These are phyloP conservation scores for Aspergillus diversus DNA, from an alignment of 495 filamentous ascomycete species.

Conservation along the genomic window DNA sequence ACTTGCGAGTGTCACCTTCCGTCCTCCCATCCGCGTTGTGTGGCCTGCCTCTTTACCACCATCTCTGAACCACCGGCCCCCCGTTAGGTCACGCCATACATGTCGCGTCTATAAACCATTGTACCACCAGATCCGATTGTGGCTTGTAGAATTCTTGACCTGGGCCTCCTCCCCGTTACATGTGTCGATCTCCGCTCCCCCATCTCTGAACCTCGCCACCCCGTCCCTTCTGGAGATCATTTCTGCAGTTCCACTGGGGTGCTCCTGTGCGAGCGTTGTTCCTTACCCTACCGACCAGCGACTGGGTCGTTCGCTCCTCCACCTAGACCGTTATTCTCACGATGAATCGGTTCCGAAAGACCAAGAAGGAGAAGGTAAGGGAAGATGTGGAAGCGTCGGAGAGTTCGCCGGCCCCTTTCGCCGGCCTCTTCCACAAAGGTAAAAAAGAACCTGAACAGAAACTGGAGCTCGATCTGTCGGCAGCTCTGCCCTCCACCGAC, in stretches of 20 bases:
- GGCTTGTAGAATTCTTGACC: slow-evolving; percentile 19
- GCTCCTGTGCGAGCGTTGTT: background rate
- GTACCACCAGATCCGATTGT: slow-evolving; percentile 15
- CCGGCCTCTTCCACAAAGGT: slow-evolving; percentile 29
- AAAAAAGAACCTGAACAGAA: slow-evolving; percentile 60
- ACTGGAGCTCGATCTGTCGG: slow-evolving; percentile 69
- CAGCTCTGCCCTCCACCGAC: slow-evolving; percentile 77
- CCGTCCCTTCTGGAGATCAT: slow-evolving; percentile 2
- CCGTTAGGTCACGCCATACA: slow-evolving; percentile 16
- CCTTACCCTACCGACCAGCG: slow-evolving; percentile 2
- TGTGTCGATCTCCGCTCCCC: slow-evolving; percentile 1
- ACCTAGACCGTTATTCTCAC: slow-evolving; percentile 14
- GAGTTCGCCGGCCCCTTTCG: slow-evolving; percentile 29
- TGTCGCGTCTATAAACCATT: slow-evolving; percentile 4
- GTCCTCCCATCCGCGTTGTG: background rate
- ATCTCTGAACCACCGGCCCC: background rate
- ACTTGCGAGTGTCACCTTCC: background rate
- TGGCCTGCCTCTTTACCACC: background rate
- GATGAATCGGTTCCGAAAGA: slow-evolving; percentile 78
- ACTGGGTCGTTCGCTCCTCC: background rate
- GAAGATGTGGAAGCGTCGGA: slow-evolving; percentile 52
- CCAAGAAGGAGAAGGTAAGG: slow-evolving; percentile 63
- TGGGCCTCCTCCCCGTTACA: slow-evolving; percentile 11
- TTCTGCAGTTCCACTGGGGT: slow-evolving; percentile 3
- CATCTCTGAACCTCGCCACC: background rate